phyloP scores from a whole-genome alignment of 2,329 filamentous ascomycete species.

The Monosporascus cannonballus region DNA sequence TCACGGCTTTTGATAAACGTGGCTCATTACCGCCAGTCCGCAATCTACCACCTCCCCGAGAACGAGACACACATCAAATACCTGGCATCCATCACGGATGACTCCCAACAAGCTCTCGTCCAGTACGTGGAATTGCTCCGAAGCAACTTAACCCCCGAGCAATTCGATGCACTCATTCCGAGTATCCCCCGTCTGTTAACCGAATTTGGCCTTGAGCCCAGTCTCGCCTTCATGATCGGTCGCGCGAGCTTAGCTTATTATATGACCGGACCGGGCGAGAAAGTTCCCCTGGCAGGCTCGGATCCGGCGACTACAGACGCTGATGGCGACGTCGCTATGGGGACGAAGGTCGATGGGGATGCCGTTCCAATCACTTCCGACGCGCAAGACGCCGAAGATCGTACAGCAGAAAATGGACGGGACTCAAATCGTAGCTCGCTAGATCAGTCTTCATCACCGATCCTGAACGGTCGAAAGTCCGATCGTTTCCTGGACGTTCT shows the following conservation, averaged over 20 bases:
- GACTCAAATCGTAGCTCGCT: constrained; percentile 15
- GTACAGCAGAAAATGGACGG: constrained; percentile 24
- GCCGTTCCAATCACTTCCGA: constrained; percentile 9
- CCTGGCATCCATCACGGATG: constrained; percentile 80
- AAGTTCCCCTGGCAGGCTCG: constrained; percentile 16
- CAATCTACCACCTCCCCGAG: constrained; percentile 68
- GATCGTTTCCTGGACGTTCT: constrained; percentile 63
- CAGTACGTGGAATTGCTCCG: constrained; percentile 88
- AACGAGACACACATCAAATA: constrained; percentile 80
- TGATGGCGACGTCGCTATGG: constrained; percentile 55
- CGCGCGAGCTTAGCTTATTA: constrained; percentile 67
- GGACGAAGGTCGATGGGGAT: constrained; percentile 25
- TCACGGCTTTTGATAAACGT: constrained; percentile 83
- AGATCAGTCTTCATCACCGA: constrained; percentile 17
- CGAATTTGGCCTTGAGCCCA: constrained; percentile 73
- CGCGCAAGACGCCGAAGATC: constrained; percentile 21
- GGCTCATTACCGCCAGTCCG: constrained; percentile 84
- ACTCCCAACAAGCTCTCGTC: constrained; percentile 75
- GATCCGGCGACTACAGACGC: constrained; percentile 33
- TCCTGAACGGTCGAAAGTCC: constrained; percentile 30
- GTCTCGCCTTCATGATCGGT: constrained; percentile 78
- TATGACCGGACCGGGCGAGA: constrained; percentile 39
- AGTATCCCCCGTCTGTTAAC: constrained; percentile 66
- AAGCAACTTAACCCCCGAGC: constrained; percentile 65
- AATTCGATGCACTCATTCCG: constrained; percentile 76